Base-by-base conservation (phyloP, 257 asterid genomes). In the Mitragyna speciosa region DNA sequence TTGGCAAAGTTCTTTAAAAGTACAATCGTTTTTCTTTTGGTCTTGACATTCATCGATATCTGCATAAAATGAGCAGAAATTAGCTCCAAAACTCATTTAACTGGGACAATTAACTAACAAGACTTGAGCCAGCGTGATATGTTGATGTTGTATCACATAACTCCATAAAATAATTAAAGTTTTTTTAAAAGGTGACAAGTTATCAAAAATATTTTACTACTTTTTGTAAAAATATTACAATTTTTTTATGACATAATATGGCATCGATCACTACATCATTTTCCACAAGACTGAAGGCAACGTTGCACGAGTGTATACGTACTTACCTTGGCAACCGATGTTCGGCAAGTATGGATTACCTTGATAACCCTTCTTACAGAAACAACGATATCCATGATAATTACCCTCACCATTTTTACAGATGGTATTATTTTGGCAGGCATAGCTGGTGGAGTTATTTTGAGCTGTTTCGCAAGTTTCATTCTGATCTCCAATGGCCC, bases 1-100 rank as follows among this genome's bases (percentile, higher is more conserved):
- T 26, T 0, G 24, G 19, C 92, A 90, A 24, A 39, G 69, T 12
- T 45, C 47, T 2, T 16, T 48, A 0, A 31, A 49, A 33, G 22
- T 58, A 68, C 91, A 88, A 4, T 26, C 65, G 75, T 69, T 72
- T 7, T 72, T 83, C 41, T 9, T 59, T 52, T 56, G 30, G 65
- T 82, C 80, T 54, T 11, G 12, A 41, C 91, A 90, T 79, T 90
- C 92, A 49, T 90, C 39, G 16, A 87, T 73, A 81, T 90, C 90
- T 90, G 85, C 70, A 67, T 36, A 61, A 48, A 26, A 7, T 4
- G 24, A 36, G 41, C 4, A 36, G 41, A 36, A 36, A 36, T 36
- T 36, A 36, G 41, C 4, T 36, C 41, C 41, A 36, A 36, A 36
- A 36, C 41, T 36, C 41, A 36, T 36, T 36, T 1, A 36, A 36